Base-by-base conservation (phyloP, 495 filamentous ascomycete genomes). In the Penicillium canescens region DNA sequence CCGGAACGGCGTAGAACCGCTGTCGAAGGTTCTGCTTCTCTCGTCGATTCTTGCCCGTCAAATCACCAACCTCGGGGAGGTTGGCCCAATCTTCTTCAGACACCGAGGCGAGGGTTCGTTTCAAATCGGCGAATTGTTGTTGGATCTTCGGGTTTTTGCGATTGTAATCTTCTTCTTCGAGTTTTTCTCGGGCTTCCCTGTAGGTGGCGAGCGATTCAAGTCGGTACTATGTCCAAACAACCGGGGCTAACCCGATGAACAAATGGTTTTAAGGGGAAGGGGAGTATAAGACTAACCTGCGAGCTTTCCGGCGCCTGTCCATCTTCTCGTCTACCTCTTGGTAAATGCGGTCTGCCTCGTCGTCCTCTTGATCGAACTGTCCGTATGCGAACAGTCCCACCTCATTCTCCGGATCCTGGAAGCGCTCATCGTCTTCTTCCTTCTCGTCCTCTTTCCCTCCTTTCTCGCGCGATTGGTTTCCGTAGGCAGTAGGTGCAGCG, bases 31-130 rank as follows among this genome's bases (percentile, higher is more conserved):
- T 89, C 67, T 95, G 87, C 50, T 92, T 90, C 47, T 83, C 85
- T 50, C 95, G 78, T 68, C 92, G 82, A 52, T 96, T 96, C 69
- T 90, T 92, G 42, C 95, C 93, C 0, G 94, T 99, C 53, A 98
- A 81, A 69, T 99, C 94, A 51, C 94, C 94, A 35, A 96, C 92
- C 59, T 99, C 94, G 7, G 94, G 94, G 26, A 99, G 78, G 55
- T 86, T 92, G 38, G 92, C 92, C 94, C 94, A 99, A 55, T 97
- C 92, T 46, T 98, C 93, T 73, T 97, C 94, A 50, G 88, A 90
- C 44, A 99, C 86, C 13, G 85, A 87, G 33, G 87, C 88, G 21
- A 99, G 79, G 2, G 88, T 90, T 62, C 95, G 80, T 71, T 98
- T 99, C 41, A 97, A 77, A 59, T 96, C 95, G 67, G 92, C 92